Evolutionary conservation across 208 protist genomes (phyloP).

Genomic region (Trichomonas tenax): DNA sequence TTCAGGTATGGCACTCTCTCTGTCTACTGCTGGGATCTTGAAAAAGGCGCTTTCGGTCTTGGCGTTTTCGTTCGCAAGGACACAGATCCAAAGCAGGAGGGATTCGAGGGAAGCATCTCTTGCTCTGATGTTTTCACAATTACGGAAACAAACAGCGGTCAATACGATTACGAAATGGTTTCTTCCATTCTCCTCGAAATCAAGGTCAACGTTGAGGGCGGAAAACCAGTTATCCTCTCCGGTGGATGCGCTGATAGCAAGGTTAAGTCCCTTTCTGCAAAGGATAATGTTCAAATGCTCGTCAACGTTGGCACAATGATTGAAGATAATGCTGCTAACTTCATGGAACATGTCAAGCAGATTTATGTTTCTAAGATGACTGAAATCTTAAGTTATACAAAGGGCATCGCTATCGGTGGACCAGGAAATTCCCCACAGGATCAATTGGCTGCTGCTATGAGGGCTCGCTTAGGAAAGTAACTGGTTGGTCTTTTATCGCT

Average conservation of each 20-base stretch:
- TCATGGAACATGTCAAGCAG: not conserved
- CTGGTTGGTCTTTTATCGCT: not conserved
- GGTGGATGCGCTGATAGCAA: not conserved
- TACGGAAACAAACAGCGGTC: too few species aligned
- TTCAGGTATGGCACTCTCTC: not conserved
- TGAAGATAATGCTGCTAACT: not conserved
- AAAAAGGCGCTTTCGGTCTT: not conserved
- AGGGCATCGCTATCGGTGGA: not conserved
- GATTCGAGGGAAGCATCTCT: not conserved
- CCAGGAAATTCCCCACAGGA: not conserved
- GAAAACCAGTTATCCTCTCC: not conserved
- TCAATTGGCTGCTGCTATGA: not conserved
- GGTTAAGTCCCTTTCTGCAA: not conserved
- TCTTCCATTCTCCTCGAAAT: not conserved
- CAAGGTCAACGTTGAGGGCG: not conserved
- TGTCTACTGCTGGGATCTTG: not conserved
- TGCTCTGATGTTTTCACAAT: not conserved
- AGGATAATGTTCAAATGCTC: not conserved
- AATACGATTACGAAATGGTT: not conserved
- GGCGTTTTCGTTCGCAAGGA: conserved; percentile 16
- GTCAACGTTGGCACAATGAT: not conserved
- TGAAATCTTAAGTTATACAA: not conserved
- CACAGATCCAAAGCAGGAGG: not conserved
- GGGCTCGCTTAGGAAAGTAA: not conserved
- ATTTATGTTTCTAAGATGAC: conserved; percentile 8